phyloP scores from a whole-genome alignment of 1,139 yeast genomes.

The Schizosaccharomyces versatilis region DNA sequence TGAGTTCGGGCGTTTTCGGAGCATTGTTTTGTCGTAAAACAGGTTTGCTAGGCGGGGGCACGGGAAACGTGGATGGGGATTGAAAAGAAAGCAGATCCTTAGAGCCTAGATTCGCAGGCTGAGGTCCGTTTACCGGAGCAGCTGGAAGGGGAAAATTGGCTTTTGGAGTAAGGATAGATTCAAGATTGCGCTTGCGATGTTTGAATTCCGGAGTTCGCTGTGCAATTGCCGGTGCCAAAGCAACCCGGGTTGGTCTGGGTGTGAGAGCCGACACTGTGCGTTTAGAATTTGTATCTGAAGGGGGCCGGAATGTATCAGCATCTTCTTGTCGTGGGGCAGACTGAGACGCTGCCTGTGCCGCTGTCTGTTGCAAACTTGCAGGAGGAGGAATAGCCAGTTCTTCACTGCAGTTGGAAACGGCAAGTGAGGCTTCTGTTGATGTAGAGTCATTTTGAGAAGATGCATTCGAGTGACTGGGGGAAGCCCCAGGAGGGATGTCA shows the following conservation, averaged over 20 bases:
- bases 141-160: background rate
- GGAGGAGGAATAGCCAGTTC: too few relatives aligned
- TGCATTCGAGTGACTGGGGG: too few relatives aligned
- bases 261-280: background rate
- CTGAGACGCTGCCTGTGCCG: too few relatives aligned
- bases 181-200: background rate
- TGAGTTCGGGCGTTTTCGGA: background rate
- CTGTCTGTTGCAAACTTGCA: too few relatives aligned
- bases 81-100: too few relatives aligned
- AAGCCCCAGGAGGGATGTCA: too few relatives aligned
- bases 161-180: background rate
- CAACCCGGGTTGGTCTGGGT: background rate
- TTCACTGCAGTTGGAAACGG: too few relatives aligned
- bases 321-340: too few relatives aligned
- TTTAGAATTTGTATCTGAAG: too few relatives aligned
- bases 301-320: too few relatives aligned
- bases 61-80: background rate
- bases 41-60: background rate
- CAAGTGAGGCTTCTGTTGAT: too few relatives aligned
- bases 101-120: background rate
- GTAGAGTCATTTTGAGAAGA: too few relatives aligned
- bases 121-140: background rate
- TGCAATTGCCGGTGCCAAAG: background rate
- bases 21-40: background rate
- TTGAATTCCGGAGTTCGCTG: slow-evolving; percentile 1